Evolutionary conservation across 495 filamentous ascomycete genomes (phyloP).

Genomic region (Lophiotrema nucula): DNA sequence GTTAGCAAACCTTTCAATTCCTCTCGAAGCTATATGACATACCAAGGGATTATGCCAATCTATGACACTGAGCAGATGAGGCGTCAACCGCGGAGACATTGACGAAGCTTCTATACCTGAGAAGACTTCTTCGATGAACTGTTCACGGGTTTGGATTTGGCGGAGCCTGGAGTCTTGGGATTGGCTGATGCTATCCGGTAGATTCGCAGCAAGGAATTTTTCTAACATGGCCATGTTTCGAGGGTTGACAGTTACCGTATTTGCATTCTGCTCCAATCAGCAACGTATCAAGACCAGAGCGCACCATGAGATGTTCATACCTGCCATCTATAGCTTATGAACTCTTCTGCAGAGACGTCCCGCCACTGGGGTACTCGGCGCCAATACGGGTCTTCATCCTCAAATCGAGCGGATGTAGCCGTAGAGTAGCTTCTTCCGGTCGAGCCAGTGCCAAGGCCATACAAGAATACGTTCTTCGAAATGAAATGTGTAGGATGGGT

Average conservation of each 20-base stretch:
- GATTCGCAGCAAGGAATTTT: conserved; percentile 45
- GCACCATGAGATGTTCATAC: conserved; percentile 39
- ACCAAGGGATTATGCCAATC: conserved; percentile 56
- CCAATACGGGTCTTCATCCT: conserved; percentile 38
- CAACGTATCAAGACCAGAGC: neutral
- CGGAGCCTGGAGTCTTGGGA: conserved; percentile 26
- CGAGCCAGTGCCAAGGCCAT: no score
- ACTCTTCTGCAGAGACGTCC: conserved; percentile 45
- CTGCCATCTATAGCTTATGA: conserved; percentile 49
- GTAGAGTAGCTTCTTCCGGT: no score
- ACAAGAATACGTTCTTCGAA: no score
- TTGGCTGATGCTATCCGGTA: conserved; percentile 45
- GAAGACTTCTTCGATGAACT: conserved; percentile 53
- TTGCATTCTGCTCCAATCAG: conserved; percentile 30
- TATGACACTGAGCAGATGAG: conserved; percentile 53
- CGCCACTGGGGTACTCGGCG: conserved; percentile 47
- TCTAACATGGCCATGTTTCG: conserved; percentile 42
- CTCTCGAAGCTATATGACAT: no score
- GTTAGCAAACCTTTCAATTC: no score
- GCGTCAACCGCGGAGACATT: conserved; percentile 57
- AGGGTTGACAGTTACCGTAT: no score
- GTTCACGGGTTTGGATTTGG: conserved; percentile 45
- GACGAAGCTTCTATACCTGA: conserved; percentile 50
- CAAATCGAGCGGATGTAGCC: no score
- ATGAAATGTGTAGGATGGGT: no score